Base-by-base conservation (phyloP, 306 rosid species). In the Coriaria nepalensis region DNA sequence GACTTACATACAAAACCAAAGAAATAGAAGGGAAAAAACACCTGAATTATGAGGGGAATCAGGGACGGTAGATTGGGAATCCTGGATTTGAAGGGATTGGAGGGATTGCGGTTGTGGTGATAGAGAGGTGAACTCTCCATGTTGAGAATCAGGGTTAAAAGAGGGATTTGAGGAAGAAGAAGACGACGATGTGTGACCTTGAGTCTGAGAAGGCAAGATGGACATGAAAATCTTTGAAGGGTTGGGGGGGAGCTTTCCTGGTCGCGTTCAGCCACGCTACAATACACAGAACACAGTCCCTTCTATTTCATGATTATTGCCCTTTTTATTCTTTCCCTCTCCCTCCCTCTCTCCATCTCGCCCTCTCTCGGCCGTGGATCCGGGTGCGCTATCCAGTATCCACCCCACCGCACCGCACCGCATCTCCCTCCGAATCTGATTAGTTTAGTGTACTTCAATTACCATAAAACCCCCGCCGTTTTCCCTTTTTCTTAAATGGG, bases 141-240 rank as follows among this genome's bases (percentile, higher is more conserved):
- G 73, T 36, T 78, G 81, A 45, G 78, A 45, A 73, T 68, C 70
- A 76, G 90, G 87, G 79, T 66, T 78, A 0, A 64, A 32, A 66
- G 78, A 52, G 13, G 68, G 34, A 2, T 55, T 15, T 33, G 83
- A 42, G 2, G 69, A 62, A 2, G 93, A 72, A 56, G 86, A 76
- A 0, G 85, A 65, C 10, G 90, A 74, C 32, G 90, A 63, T n/a
- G 66, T 52, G 57, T 86, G 55, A 49, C 73, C 61, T 71, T 84
- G 90, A 70, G 78, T 34, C 64, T 77, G 73, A 46, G 73, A 65
- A 66, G 95, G 95, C 93, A 71, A 80, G 95, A 90, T 90, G 95
- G 97, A 84, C 97, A 90, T 90, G 86, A 88, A 88, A 88, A 50
- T 61, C 55, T 66, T 48, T 67, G 68, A 41, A 61, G 45, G 42